phyloP scores from a whole-genome alignment of 192 early-diverging fungal genomes.

The Dissophora ornata region DNA sequence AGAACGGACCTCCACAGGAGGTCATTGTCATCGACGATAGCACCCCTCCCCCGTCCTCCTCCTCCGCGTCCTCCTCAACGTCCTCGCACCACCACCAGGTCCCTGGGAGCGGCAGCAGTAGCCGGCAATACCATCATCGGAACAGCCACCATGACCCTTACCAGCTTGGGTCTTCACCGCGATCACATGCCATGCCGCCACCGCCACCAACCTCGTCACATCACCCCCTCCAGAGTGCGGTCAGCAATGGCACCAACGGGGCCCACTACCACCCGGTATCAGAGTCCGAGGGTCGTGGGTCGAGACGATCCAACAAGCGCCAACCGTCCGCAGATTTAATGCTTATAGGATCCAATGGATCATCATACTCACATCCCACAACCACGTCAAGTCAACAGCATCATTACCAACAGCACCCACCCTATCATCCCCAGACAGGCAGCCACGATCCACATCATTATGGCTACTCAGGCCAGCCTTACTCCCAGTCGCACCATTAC shows the following conservation, averaged over 20 bases:
- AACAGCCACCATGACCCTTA: constrained; percentile 8
- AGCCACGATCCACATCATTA: constrained; percentile 10
- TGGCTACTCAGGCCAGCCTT: neutral
- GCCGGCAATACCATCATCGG: constrained; percentile 13
- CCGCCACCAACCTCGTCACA: constrained; percentile 25
- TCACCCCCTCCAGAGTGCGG: neutral
- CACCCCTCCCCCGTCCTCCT: constrained; percentile 40
- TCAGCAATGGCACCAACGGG: neutral
- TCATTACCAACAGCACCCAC: constrained; percentile 9
- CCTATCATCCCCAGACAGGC: constrained; percentile 1
- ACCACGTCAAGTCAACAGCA: constrained; percentile 4
- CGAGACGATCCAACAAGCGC: constrained; percentile 28
- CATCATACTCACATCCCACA: constrained; percentile 9
- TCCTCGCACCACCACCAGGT: constrained; percentile 23
- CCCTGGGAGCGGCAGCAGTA: constrained; percentile 19
- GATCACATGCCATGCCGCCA: constrained; percentile 30
- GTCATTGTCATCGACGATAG: constrained; percentile 56
- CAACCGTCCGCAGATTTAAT: constrained; percentile 9
- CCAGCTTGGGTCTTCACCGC: constrained; percentile 14
- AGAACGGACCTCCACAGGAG: constrained; percentile 48
- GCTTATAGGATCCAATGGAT: constrained; percentile 5
- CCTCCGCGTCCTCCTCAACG: constrained; percentile 19
- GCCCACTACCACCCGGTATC: constrained; percentile 8
- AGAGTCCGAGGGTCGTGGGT: neutral
- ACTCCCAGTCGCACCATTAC: neutral